Evolutionary conservation across 345 rosid species (phyloP), one percentile per base, ranked within the genome.

Genomic region (Capsella bursapastoris): DNA sequence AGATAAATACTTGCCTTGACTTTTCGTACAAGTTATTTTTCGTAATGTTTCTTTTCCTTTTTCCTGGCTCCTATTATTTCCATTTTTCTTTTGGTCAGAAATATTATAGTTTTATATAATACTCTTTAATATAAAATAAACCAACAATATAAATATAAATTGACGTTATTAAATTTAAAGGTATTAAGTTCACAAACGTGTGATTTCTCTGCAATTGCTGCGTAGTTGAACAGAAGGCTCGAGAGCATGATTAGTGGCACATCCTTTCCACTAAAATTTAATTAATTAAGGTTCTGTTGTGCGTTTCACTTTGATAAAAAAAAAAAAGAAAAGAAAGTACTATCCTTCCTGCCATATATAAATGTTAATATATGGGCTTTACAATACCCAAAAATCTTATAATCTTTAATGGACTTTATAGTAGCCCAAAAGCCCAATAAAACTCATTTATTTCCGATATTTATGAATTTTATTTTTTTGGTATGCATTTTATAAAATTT

Each of bases 1-100:
- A 18, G 45, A 72, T 53, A 41, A 51, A 2, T 51, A 25, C 56
- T 52, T 22, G 16, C 15, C 28, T 59, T 60, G 74, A 75, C 68
- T 60, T 41, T 75, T 75, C 78, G 0, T 57, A 16, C 52, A 6
- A 14, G 6, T 47, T 16, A 31, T 45, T 48, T 27, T 48, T 61
- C 15, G n/a, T 41, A 6, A 9, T 57, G 43, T 53, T 56, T 45
- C 8, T 3, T 15, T 48, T 47, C 5, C 58, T 4, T 59, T 18
- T 31, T 43, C 9, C 25, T 37, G 29, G 31, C 47, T 72, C 25
- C 25, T 44, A 11, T 0, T 15, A 57, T 56, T 71, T 71, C 13
- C 44, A 40, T 40, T 40, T 7, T 22, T 22, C 25, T 22, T 10
- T 11, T 40, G 9, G 44, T 40, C 44, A 40, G 27, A 27, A n/a